Percentiles rank a stretch among this genome's conserved stretches.
Conservation (phyloP, 768 basidiomycete genomes). For the Fistulinella prunicolor region DNA sequence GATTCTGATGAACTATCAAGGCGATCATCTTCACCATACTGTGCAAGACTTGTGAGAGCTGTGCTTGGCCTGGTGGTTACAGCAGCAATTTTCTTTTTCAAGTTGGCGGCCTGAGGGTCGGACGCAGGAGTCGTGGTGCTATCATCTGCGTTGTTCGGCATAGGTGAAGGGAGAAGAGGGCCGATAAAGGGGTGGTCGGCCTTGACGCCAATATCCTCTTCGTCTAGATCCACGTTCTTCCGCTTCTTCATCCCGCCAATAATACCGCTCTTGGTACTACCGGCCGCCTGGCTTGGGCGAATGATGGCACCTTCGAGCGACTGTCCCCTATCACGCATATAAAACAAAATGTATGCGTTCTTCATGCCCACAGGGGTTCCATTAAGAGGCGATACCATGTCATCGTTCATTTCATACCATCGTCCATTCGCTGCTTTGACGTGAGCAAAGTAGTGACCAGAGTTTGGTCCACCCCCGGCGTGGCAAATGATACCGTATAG, state of each 20-base stretch:
- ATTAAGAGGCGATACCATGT: conserved; percentile 50
- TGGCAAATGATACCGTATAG: conserved; percentile 93
- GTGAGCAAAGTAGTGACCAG: conserved; percentile 91
- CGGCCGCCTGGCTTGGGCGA: conserved; percentile 17
- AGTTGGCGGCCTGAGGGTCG: conserved; percentile 52
- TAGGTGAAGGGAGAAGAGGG: conserved; percentile 56
- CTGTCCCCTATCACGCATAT: conserved; percentile 78
- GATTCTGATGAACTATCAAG: conserved; percentile 24
- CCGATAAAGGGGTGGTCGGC: conserved; percentile 58
- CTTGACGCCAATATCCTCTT: conserved; percentile 49
- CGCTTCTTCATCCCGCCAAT: conserved; percentile 48
- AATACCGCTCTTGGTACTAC: conserved; percentile 36
- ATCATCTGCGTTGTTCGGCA: conserved; percentile 22
- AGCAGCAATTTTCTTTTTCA: conserved; percentile 55
- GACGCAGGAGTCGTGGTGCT: conserved; percentile 6
- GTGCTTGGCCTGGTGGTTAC: conserved; percentile 28
- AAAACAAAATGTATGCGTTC: conserved; percentile 93
- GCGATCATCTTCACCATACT: conserved; percentile 43
- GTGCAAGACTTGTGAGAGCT: conserved; percentile 38
- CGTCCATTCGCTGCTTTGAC: conserved; percentile 65
- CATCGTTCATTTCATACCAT: conserved; percentile 97
- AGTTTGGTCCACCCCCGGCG: conserved; percentile 89
- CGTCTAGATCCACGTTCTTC: conserved; percentile 44
- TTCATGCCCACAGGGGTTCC: conserved; percentile 57
- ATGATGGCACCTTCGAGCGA: conserved; percentile 60